These are phyloP conservation scores for Kingdonia uniflora DNA, from an alignment of 164 flowering plant species.

Conservation along the genomic window DNA sequence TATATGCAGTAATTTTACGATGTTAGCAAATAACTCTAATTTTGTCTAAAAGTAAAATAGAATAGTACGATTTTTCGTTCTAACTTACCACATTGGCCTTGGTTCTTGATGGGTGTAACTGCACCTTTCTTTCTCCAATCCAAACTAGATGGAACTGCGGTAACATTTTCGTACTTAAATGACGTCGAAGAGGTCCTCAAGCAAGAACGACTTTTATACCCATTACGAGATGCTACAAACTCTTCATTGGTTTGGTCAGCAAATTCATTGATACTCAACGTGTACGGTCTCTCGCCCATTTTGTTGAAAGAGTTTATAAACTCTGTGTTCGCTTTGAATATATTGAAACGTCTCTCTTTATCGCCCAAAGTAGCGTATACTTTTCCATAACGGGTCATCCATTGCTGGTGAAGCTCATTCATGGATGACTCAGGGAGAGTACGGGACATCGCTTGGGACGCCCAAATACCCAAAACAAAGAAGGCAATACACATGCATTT, in stretches of 20 bases:
- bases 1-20: background rate
- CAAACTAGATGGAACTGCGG: slow-evolving; percentile 14
- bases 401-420: slow-evolving; percentile 21
- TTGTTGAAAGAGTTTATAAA: slow-evolving; percentile 3
- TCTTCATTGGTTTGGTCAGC: slow-evolving; percentile 32
- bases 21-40: background rate
- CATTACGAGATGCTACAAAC: slow-evolving; percentile 15
- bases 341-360: slow-evolving; percentile 21
- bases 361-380: slow-evolving; percentile 25
- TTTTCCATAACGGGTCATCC: slow-evolving; percentile 30
- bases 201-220: slow-evolving; percentile 4
- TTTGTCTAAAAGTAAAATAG: background rate
- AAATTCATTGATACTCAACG: slow-evolving; percentile 22
- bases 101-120: slow-evolving; percentile 24
- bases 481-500: background rate
- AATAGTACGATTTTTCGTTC: background rate
- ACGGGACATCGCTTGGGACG: slow-evolving; percentile 7
- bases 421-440: slow-evolving; percentile 13
- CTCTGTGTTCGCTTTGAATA: slow-evolving; percentile 22
- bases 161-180: slow-evolving; percentile 23
- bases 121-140: slow-evolving; percentile 28
- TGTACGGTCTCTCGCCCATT: slow-evolving; percentile 7
- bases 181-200: background rate
- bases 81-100: slow-evolving; percentile 24
- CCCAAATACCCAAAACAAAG: slow-evolving; percentile 8